phyloP scores from a whole-genome alignment of 2,329 filamentous ascomycete species.

The Lomentospora prolificans region DNA sequence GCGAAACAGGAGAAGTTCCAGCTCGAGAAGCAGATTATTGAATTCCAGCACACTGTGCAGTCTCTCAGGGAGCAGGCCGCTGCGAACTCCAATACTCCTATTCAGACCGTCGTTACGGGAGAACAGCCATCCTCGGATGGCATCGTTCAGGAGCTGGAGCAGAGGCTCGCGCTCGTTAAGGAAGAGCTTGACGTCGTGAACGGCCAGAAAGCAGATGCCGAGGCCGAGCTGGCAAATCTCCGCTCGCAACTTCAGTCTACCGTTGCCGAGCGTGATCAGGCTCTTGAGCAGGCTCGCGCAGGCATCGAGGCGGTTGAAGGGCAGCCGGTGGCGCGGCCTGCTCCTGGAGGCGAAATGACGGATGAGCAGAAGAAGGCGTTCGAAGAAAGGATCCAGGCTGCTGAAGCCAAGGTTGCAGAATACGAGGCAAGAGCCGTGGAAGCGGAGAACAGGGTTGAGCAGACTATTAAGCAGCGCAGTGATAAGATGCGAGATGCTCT shows the following conservation, averaged over 20 bases:
- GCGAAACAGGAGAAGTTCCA: conserved; percentile 22
- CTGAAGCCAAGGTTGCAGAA: conserved; percentile 53
- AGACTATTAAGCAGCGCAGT: conserved; percentile 53
- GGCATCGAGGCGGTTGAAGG: conserved; percentile 19
- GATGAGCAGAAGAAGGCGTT: conserved; percentile 51
- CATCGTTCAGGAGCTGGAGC: conserved; percentile 36
- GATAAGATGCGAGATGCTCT: conserved; percentile 60
- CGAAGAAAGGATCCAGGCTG: conserved; percentile 50
- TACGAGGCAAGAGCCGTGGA: conserved; percentile 54
- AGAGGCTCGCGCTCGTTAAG: conserved; percentile 36
- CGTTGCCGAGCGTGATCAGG: conserved; percentile 55
- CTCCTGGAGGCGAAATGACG: conserved; percentile 26
- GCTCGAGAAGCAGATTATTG: conserved; percentile 32
- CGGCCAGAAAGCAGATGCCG: conserved; percentile 59
- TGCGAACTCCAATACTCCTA: conserved; percentile 2
- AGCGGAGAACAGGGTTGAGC: conserved; percentile 52
- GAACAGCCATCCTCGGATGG: conserved; percentile 26
- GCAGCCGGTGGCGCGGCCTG: conserved; percentile 13
- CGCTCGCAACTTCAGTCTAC: conserved; percentile 51
- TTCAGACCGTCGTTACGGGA: not conserved
- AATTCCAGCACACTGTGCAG: conserved; percentile 32
- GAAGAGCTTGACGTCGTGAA: conserved; percentile 57
- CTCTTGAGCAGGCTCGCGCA: conserved; percentile 31
- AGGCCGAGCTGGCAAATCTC: conserved; percentile 48
- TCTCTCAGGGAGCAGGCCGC: conserved; percentile 24